Evolutionary conservation across 1,284 basidiomycete genomes (phyloP).

Genomic region (Cryptococcus sp.): DNA sequence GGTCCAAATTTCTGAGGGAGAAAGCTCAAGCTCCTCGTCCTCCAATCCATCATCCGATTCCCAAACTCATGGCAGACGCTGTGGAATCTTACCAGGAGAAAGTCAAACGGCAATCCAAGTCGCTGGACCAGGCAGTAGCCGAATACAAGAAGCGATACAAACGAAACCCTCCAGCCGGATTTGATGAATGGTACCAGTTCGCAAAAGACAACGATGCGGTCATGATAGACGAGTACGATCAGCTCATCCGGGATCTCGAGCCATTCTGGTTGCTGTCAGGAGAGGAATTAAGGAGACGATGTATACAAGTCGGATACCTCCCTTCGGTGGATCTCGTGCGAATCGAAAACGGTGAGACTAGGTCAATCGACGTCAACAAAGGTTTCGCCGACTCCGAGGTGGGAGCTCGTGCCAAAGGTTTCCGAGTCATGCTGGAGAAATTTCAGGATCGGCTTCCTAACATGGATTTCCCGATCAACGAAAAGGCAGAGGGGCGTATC

Average conservation of each 20-base stretch:
- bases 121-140: constrained; percentile 64
- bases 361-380: constrained; percentile 60
- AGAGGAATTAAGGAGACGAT: constrained; percentile 64
- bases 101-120: constrained; percentile 67
- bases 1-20: constrained; percentile 41
- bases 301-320: constrained; percentile 67
- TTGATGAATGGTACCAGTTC: constrained; percentile 84
- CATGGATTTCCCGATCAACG: constrained; percentile 87
- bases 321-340: constrained; percentile 80
- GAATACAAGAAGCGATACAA: constrained; percentile 75
- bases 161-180: constrained; percentile 76
- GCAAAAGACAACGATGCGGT: constrained; percentile 66
- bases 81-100: constrained; percentile 62
- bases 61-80: constrained; percentile 72
- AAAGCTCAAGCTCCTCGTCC: constrained; percentile 36
- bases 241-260: constrained; percentile 68
- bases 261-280: constrained; percentile 74
- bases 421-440: constrained; percentile 65
- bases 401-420: constrained; percentile 70
- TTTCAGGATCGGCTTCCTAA: constrained; percentile 74
- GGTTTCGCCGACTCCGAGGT: constrained; percentile 62
- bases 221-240: constrained; percentile 88
- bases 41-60: constrained; percentile 67
- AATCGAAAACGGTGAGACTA: constrained; percentile 61
- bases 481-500: constrained; percentile 84